A percentile compares a stretch with the other conserved stretches of the same genome.
Conservation (phyloP, 768 basidiomycete species). For the Lactarius vividus region DNA sequence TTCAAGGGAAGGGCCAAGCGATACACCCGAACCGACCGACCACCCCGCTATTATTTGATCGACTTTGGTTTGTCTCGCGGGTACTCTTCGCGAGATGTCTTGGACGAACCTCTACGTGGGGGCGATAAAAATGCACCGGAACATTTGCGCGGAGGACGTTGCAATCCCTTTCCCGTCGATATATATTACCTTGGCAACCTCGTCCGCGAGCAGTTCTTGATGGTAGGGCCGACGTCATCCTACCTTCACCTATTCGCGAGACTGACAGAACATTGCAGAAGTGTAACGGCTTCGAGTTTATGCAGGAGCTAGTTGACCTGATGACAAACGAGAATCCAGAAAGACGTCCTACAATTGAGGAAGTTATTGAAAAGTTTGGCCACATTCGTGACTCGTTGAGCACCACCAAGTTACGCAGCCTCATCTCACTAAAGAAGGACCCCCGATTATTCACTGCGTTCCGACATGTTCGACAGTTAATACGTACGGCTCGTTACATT, state of each 20-base stretch:
- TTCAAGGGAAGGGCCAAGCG: conserved; percentile 22
- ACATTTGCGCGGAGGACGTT: conserved; percentile 11
- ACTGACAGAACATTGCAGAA: conserved; percentile 18
- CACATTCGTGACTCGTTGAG: conserved; percentile 11
- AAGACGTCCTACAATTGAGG: conserved; percentile 34
- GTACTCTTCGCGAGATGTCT: conserved; percentile 17
- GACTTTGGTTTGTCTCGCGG: conserved; percentile 34
- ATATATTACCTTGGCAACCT: conserved; percentile 32
- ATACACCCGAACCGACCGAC: conserved; percentile 29
- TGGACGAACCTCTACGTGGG: conserved; percentile 26
- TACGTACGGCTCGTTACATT: neutral
- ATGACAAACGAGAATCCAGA: conserved; percentile 38
- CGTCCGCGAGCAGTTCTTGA: conserved; percentile 25
- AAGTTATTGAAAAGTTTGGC: conserved; percentile 11
- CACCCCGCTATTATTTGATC: conserved; percentile 33
- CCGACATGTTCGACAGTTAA: conserved; percentile 6
- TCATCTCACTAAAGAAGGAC: conserved; percentile 13
- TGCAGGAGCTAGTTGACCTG: conserved; percentile 27
- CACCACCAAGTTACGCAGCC: conserved; percentile 10
- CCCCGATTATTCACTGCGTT: conserved; percentile 4
- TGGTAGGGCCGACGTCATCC: neutral
- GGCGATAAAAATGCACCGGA: conserved; percentile 33
- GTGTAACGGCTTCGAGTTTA: conserved; percentile 24
- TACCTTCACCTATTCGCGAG: neutral
- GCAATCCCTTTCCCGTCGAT: conserved; percentile 31